Evolutionary conservation across 345 rosid species (phyloP).

Genomic region (Citrus reticulata): DNA sequence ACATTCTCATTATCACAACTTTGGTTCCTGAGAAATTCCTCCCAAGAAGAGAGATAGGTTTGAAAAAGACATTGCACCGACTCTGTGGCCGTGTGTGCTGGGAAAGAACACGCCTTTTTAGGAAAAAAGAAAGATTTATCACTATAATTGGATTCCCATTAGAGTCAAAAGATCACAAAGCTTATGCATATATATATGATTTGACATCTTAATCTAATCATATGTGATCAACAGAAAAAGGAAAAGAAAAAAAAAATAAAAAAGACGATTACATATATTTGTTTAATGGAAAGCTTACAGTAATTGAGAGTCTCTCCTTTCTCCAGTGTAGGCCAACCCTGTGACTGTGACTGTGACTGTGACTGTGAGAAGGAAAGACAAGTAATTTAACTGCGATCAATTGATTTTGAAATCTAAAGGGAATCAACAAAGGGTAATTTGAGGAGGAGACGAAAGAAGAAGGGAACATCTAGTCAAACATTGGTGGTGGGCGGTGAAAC

Average conservation of each 20-base stretch:
- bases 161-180: constrained; percentile 15
- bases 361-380: not conserved
- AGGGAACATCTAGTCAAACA: constrained; percentile 18
- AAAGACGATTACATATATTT: not conserved
- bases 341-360: too few relatives aligned
- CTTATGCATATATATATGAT: not conserved
- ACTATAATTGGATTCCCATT: constrained; percentile 29
- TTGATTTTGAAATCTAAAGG: not conserved
- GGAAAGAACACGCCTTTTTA: constrained; percentile 28
- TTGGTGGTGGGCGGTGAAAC: constrained; percentile 19
- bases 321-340: not conserved
- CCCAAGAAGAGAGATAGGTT: not conserved
- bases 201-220: constrained; percentile 15
- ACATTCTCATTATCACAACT: not conserved
- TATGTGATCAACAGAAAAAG: too few relatives aligned
- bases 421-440: not conserved
- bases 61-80: constrained; percentile 28
- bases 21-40: not conserved
- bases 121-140: constrained; percentile 1
- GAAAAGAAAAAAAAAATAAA: not conserved
- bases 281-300: not conserved
- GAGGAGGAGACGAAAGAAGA: not conserved
- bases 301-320: not conserved
- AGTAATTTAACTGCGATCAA: not conserved
- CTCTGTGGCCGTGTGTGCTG: constrained; percentile 23